Percentiles rank a stretch among this genome's conserved stretches.
Conservation (phyloP, 768 basidiomycete genomes). For the Tubosaeta brunneosetosa region DNA sequence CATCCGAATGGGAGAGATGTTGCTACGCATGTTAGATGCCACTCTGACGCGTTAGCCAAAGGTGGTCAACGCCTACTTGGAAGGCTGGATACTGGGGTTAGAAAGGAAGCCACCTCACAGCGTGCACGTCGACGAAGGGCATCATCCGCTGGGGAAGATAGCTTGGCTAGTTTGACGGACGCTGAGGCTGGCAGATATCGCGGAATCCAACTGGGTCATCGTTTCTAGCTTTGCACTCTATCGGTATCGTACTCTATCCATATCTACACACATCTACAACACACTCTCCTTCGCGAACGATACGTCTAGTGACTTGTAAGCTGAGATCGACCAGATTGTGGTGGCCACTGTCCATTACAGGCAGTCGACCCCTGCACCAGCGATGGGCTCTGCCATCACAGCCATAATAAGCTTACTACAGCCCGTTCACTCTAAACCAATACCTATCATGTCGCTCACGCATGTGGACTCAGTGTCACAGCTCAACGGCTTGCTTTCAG, state of each 20-base stretch:
- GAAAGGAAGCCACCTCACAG: conserved; percentile 2
- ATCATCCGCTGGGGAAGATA: conserved; percentile 44
- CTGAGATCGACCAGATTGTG: background rate
- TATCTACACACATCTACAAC: background rate
- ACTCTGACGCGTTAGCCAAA: conserved; percentile 20
- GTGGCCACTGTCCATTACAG: conserved; percentile 3
- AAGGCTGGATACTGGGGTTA: conserved; percentile 4
- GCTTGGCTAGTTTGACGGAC: conserved; percentile 4
- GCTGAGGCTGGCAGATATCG: background rate
- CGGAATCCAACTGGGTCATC: background rate
- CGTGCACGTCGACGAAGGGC: conserved; percentile 37
- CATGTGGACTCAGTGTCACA: conserved; percentile 61
- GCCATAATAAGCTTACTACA: too few species aligned
- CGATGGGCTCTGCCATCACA: background rate
- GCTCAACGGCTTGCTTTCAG: conserved; percentile 53
- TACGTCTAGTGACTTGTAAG: too few species aligned
- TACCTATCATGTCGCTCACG: conserved; percentile 49
- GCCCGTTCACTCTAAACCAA: background rate
- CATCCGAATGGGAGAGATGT: background rate
- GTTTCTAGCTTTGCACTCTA: background rate
- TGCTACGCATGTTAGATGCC: conserved; percentile 18
- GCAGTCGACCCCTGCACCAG: background rate
- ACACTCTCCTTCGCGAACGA: background rate
- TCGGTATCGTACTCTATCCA: background rate
- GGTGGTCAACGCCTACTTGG: conserved; percentile 5